These are phyloP conservation scores for Desmodesmus armatus DNA, from an alignment of 139 green algal species.

Conservation along the genomic window DNA sequence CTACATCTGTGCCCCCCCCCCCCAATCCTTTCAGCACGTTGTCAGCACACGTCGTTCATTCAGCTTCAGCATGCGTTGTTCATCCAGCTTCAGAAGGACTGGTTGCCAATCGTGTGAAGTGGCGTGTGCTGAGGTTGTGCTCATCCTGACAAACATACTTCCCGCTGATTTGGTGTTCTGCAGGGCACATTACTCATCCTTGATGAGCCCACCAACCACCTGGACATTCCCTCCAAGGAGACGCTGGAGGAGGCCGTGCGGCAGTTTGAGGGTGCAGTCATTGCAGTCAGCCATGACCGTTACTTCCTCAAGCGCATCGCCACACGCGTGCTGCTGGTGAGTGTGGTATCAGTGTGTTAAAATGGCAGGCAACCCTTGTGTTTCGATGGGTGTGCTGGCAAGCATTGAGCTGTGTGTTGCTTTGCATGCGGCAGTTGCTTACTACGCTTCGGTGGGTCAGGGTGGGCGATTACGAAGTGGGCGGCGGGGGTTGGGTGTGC, in stretches of 20 bases:
- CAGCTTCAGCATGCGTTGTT: neutral
- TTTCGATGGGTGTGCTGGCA: too few species aligned
- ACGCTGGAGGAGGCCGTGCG: slow-evolving; percentile 95
- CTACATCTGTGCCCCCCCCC: neutral
- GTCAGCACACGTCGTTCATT: too few species aligned
- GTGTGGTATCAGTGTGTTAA: too few species aligned
- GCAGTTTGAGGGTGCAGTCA: slow-evolving; percentile 92
- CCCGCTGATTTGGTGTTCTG: too few species aligned
- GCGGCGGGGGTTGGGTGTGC: too few species aligned
- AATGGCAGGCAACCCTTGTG: too few species aligned
- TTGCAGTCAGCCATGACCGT: slow-evolving; percentile 97
- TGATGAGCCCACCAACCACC: slow-evolving; percentile 99
- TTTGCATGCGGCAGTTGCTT: too few species aligned
- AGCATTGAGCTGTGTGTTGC: too few species aligned
- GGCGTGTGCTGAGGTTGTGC: neutral
- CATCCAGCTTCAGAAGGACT: neutral
- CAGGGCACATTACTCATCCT: slow-evolving; percentile 90
- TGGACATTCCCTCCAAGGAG: slow-evolving; percentile 99
- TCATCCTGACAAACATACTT: too few species aligned
- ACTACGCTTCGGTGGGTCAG: too few species aligned
- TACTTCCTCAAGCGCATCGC: slow-evolving; percentile 98
- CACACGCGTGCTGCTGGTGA: slow-evolving; percentile 87
- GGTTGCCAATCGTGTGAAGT: neutral
- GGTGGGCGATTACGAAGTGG: too few species aligned
- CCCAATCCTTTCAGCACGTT: too few species aligned